Conservation (phyloP, 2,329 filamentous ascomycete genomes). For the Zymoseptoria passerinii region DNA sequence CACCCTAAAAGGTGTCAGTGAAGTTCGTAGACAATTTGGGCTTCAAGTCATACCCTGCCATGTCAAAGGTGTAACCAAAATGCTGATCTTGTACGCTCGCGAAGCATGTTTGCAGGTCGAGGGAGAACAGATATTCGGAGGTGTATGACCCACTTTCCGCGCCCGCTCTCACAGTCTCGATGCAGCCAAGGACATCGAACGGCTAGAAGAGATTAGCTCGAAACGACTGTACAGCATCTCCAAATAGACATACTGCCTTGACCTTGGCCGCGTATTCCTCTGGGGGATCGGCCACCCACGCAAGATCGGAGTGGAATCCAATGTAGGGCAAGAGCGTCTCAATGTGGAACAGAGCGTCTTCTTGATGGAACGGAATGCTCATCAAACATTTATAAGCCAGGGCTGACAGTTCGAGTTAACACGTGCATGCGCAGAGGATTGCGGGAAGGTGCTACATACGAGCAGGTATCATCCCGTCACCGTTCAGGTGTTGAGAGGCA, state of each 20-base stretch:
- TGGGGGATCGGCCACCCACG: background rate
- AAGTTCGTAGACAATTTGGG: background rate
- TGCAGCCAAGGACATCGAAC: background rate
- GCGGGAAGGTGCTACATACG: background rate
- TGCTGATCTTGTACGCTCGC: background rate
- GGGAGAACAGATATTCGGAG: background rate
- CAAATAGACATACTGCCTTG: background rate
- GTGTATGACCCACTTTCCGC: background rate
- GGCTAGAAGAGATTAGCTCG: background rate
- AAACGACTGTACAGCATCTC: background rate
- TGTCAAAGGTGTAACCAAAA: background rate
- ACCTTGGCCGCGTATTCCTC: background rate
- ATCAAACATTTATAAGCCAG: background rate
- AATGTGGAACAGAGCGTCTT: background rate
- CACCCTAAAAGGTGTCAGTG: background rate
- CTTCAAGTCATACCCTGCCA: background rate
- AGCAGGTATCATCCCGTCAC: background rate
- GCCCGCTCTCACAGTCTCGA: background rate
- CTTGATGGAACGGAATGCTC: background rate
- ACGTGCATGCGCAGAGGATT: background rate
- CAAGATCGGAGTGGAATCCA: background rate
- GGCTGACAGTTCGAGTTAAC: background rate
- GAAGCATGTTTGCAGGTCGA: background rate
- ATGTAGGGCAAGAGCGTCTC: background rate
- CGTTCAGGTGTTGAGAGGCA: background rate